These are phyloP conservation scores for Diaporthe australafricana DNA, from an alignment of 2,329 filamentous ascomycete genomes.

Conservation along the genomic window DNA sequence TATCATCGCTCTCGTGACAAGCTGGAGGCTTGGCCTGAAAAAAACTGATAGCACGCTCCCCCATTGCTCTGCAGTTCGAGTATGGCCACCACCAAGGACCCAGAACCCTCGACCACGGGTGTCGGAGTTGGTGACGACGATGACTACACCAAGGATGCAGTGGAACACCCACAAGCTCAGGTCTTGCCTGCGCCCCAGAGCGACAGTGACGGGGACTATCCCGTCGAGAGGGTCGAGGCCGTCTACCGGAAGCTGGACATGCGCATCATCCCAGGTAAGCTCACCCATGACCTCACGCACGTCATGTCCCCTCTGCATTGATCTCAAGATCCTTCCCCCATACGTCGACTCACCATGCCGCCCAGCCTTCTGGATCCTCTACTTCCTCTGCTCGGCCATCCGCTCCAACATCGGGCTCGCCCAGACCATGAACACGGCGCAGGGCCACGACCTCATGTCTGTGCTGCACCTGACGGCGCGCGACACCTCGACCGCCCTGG, in stretches of 20 bases:
- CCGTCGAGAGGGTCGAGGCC: slow-evolving; percentile 62
- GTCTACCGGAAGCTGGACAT: slow-evolving; percentile 69
- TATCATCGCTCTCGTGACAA: neutral
- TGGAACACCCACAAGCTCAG: slow-evolving; percentile 20
- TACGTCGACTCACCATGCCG: neutral
- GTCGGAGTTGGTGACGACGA: slow-evolving; percentile 48
- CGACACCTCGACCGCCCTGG: slow-evolving; percentile 85
- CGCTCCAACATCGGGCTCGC: slow-evolving; percentile 91
- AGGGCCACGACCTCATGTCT: slow-evolving; percentile 79
- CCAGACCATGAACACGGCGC: slow-evolving; percentile 87
- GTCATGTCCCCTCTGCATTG: neutral
- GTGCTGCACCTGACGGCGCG: slow-evolving; percentile 77
- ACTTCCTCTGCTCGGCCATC: slow-evolving; percentile 93
- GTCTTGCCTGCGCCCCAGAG: slow-evolving; percentile 25
- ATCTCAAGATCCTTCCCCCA: neutral
- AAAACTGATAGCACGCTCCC: slow-evolving; percentile 61
- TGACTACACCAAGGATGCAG: slow-evolving; percentile 33
- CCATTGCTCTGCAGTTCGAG: slow-evolving; percentile 63
- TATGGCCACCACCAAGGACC: slow-evolving; percentile 54
- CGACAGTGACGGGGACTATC: slow-evolving; percentile 53
- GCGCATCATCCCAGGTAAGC: slow-evolving; percentile 69
- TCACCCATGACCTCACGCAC: neutral
- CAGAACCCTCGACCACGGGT: slow-evolving; percentile 42
- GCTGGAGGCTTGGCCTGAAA: slow-evolving; percentile 46
- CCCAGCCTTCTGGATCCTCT: slow-evolving; percentile 85